Evolutionary conservation across 257 asterid genomes (phyloP).

Genomic region (Catharanthus roseus): DNA sequence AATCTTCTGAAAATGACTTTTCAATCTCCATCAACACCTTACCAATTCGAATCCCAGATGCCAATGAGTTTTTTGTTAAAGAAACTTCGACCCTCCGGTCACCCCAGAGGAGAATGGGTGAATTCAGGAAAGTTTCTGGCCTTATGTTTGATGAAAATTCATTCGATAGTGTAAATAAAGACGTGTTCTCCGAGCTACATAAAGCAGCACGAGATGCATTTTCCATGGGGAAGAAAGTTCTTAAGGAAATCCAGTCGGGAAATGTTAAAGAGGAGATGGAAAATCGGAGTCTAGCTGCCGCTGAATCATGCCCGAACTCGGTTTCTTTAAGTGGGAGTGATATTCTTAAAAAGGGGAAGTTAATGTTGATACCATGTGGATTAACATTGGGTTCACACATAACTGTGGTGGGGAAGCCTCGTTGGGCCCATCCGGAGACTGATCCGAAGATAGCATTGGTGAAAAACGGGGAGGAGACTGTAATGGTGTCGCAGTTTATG

Average conservation of each 20-base stretch:
- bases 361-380: constrained; percentile 84
- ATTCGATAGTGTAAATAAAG: constrained; percentile 45
- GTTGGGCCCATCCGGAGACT: constrained; percentile 41
- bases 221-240: constrained; percentile 52
- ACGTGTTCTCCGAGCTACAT: constrained; percentile 66
- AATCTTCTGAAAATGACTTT: constrained; percentile 47
- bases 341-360: constrained; percentile 36
- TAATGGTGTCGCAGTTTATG: constrained; percentile 67
- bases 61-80: constrained; percentile 31
- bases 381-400: constrained; percentile 84
- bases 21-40: constrained; percentile 30
- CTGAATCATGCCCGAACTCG: constrained; percentile 61
- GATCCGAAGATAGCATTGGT: constrained; percentile 39
- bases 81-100: constrained; percentile 25
- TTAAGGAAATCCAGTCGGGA: constrained; percentile 64
- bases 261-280: constrained; percentile 34
- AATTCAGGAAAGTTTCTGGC: constrained; percentile 55
- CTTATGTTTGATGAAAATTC: constrained; percentile 52
- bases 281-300: constrained; percentile 20
- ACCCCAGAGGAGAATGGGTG: constrained; percentile 39
- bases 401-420: constrained; percentile 74
- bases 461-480: constrained; percentile 27
- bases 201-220: constrained; percentile 70
- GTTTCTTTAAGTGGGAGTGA: constrained; percentile 45
- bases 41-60: constrained; percentile 30